A percentile compares a stretch with the other conserved stretches of the same genome.
phyloP scores from a whole-genome alignment of 2,329 filamentous ascomycete genomes.

The Ophiostoma perfectum region DNA sequence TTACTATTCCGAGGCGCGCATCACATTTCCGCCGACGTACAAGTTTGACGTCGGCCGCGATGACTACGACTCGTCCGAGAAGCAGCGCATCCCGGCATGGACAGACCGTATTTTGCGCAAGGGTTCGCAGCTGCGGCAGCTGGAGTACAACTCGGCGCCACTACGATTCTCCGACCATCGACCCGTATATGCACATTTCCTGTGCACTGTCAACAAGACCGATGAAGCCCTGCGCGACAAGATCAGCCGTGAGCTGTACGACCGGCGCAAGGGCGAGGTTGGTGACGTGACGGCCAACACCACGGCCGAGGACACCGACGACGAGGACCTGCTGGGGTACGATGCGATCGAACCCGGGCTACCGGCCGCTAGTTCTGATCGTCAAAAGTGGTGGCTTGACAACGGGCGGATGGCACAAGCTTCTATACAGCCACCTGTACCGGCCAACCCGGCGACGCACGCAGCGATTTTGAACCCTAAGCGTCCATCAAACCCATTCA shows the following conservation, averaged over 20 bases:
- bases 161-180: slow-evolving; percentile 90
- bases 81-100: slow-evolving; percentile 92
- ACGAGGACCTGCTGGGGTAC: slow-evolving; percentile 77
- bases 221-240: slow-evolving; percentile 67
- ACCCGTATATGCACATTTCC: slow-evolving; percentile 88
- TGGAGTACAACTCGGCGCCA: slow-evolving; percentile 75
- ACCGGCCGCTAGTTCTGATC: slow-evolving; percentile 61
- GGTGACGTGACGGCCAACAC: slow-evolving; percentile 57
- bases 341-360: slow-evolving; percentile 76
- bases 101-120: slow-evolving; percentile 89
- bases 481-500: slow-evolving; percentile 77
- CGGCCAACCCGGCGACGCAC: slow-evolving; percentile 41
- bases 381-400: slow-evolving; percentile 66
- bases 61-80: slow-evolving; percentile 91
- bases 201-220: slow-evolving; percentile 74
- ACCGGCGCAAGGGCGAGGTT: slow-evolving; percentile 60
- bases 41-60: slow-evolving; percentile 89
- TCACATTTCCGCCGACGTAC: slow-evolving; percentile 89
- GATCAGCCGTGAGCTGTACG: slow-evolving; percentile 71
- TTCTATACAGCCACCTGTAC: slow-evolving; percentile 57
- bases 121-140: slow-evolving; percentile 74
- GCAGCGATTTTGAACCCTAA: slow-evolving; percentile 64
- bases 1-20: slow-evolving; percentile 84
- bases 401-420: slow-evolving; percentile 71
- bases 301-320: slow-evolving; percentile 56